These are phyloP conservation scores for Phycomyces nitens DNA, from an alignment of 192 early-diverging fungal genomes.

Conservation along the genomic window DNA sequence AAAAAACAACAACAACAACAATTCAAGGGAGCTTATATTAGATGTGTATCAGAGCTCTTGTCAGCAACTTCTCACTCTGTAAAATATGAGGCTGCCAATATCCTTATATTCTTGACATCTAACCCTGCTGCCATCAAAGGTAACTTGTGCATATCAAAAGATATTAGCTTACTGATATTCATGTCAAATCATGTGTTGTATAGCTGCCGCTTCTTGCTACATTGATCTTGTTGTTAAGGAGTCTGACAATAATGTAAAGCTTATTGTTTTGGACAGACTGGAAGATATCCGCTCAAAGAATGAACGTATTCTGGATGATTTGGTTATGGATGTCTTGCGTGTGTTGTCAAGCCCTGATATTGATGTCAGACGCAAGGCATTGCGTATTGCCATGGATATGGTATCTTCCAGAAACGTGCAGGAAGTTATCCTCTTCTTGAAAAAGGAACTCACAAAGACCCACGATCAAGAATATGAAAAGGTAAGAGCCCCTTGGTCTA, in stretches of 20 bases:
- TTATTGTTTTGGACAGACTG: slow-evolving; percentile 91
- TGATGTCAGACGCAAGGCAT: slow-evolving; percentile 86
- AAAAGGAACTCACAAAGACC: slow-evolving; percentile 94
- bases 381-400: slow-evolving; percentile 89
- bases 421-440: slow-evolving; percentile 88
- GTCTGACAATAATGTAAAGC: slow-evolving; percentile 96
- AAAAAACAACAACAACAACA: background rate
- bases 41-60: slow-evolving; percentile 85
- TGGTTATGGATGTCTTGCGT: slow-evolving; percentile 96
- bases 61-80: slow-evolving; percentile 81
- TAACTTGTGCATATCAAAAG: slow-evolving; percentile 18
- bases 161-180: background rate
- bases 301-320: slow-evolving; percentile 82
- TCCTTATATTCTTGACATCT: slow-evolving; percentile 82
- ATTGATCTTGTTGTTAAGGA: slow-evolving; percentile 90
- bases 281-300: slow-evolving; percentile 88
- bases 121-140: slow-evolving; percentile 89
- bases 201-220: slow-evolving; percentile 86
- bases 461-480: slow-evolving; percentile 88
- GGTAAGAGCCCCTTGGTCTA: slow-evolving; percentile 34
- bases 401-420: slow-evolving; percentile 87
- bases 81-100: slow-evolving; percentile 96
- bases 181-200: background rate
- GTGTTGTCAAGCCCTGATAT: slow-evolving; percentile 91
- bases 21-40: slow-evolving; percentile 81